Base-by-base conservation (phyloP, 2,329 filamentous ascomycete species). In the Geosmithia flava region DNA sequence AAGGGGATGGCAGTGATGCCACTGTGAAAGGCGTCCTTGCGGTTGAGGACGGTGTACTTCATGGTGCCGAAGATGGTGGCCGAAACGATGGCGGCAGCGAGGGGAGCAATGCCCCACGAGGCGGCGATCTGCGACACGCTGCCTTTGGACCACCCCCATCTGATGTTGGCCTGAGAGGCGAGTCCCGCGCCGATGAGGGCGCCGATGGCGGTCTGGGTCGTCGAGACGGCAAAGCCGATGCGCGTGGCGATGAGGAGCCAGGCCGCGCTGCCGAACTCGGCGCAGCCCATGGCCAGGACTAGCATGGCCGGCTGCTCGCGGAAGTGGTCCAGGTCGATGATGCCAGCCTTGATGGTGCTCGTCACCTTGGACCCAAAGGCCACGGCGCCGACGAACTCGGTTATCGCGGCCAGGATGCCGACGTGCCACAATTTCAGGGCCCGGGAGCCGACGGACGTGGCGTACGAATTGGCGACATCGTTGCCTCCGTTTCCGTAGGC, bases 401-500 rank as follows among this genome's bases (percentile, higher is more conserved):
- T 71, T 48, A 75, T 58, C 27, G 67, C 65, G 27, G 67, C 69
- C 19, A 74, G 55, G 29, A 65, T 48, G 65, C 68, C 68, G 44
- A 67, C 73, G 58, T 75, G 71, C 48, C 63, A 58, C 55, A 74
- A 69, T 3, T 71, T 68, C 51, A 78, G 62, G 50, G 78, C 80
- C n/a, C 76, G 65, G 15, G 78, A 80, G 11, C 76, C 78, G 46
- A 81, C 78, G 53, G 71, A 75, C 48, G 78, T 81, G 13, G 78
- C 78, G 69, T 73, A 81, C 29, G 76, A 68, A 62, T 81, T 81
- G 55, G 78, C 78, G 47, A 81, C 76, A 77, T 81, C 78, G 63
- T 71, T 58, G 47, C 55, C 56, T 48, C 55, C 55, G 20, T 45
- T 45, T 3, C 43, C 43, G 23, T 23, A 45, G 20, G 43, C 43